Evolutionary conservation across 2,329 filamentous ascomycete genomes (phyloP).

Genomic region (Fusarium sp.): DNA sequence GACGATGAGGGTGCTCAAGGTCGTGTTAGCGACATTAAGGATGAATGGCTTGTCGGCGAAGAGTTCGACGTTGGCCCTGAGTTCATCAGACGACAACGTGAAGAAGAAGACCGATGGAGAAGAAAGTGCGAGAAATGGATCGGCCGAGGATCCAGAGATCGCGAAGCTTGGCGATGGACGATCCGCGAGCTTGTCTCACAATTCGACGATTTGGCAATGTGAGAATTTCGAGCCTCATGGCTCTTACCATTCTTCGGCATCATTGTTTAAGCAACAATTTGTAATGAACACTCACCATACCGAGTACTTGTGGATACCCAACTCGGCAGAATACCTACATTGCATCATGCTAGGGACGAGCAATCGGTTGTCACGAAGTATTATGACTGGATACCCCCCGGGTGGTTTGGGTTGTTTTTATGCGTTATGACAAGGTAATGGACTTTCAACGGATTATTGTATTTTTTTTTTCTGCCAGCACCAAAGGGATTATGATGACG

Average conservation of each 20-base stretch:
- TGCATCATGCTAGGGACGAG: constrained; percentile 30
- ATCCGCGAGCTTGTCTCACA: constrained; percentile 70
- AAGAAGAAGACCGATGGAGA: constrained; percentile 92
- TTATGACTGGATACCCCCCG: constrained; percentile 41
- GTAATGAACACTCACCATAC: constrained; percentile 40
- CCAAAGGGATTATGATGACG: constrained; percentile 35
- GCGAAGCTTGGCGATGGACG: constrained; percentile 81
- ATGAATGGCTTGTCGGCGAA: constrained; percentile 90
- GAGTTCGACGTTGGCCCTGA: constrained; percentile 98
- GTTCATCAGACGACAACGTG: constrained; percentile 87
- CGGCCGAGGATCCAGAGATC: constrained; percentile 65
- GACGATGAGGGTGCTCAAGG: constrained; percentile 63
- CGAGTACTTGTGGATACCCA: constrained; percentile 41
- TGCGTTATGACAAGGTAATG: constrained; percentile 21
- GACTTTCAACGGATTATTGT: constrained; percentile 6
- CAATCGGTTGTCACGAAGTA: constrained; percentile 31
- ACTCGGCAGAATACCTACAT: constrained; percentile 26
- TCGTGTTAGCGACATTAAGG: constrained; percentile 71
- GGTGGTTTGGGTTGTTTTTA: constrained; percentile 26
- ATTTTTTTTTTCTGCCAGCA: constrained; percentile 31
- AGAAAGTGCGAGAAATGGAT: constrained; percentile 91
- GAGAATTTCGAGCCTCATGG: constrained; percentile 32
- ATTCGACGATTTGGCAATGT: constrained; percentile 55
- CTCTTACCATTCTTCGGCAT: constrained; percentile 35
- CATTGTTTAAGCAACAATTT: constrained; percentile 39